Conservation (phyloP, 352 stramenopile genomes). For the Pythium grandisporangium region DNA sequence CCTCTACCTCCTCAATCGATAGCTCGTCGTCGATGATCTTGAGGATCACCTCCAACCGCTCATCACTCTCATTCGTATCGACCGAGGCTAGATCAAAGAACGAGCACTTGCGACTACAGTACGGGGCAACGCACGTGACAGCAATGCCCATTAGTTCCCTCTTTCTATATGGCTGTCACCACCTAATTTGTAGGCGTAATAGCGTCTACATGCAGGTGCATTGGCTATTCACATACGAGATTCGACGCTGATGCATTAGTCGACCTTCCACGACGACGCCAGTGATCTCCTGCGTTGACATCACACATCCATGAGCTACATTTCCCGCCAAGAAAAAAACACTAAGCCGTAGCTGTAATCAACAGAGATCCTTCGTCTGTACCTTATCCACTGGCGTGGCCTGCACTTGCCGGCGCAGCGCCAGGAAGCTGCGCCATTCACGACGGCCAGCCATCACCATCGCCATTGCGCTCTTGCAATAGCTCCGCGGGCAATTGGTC, state of each 20-base stretch:
- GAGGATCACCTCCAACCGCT: constrained; percentile 65
- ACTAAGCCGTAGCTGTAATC: too few species aligned
- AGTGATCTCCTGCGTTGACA: too few species aligned
- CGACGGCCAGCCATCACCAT: neutral
- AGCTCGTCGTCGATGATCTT: constrained; percentile 69
- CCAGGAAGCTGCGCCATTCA: constrained; percentile 35
- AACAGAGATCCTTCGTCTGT: too few species aligned
- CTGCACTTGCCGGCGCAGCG: constrained; percentile 25
- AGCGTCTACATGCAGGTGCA: neutral
- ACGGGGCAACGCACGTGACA: neutral
- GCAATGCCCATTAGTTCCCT: too few species aligned
- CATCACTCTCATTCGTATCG: constrained; percentile 5
- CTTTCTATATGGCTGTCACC: too few species aligned
- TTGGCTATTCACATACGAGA: constrained; percentile 30
- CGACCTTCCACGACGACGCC: constrained; percentile 58
- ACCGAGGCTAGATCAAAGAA: constrained; percentile 63
- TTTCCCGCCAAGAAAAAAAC: too few species aligned
- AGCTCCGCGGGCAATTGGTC: too few species aligned
- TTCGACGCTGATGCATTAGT: constrained; percentile 62
- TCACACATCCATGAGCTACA: too few species aligned
- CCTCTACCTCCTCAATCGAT: constrained; percentile 46
- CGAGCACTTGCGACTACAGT: constrained; percentile 44
- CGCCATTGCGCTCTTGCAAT: constrained; percentile 1
- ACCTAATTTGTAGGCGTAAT: neutral
- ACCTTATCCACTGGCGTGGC: constrained; percentile 14